Percentiles rank a stretch among this genome's conserved stretches.
phyloP scores from a whole-genome alignment of 1,139 yeast species.

The Hemisphaericaspora xylofermentans region DNA sequence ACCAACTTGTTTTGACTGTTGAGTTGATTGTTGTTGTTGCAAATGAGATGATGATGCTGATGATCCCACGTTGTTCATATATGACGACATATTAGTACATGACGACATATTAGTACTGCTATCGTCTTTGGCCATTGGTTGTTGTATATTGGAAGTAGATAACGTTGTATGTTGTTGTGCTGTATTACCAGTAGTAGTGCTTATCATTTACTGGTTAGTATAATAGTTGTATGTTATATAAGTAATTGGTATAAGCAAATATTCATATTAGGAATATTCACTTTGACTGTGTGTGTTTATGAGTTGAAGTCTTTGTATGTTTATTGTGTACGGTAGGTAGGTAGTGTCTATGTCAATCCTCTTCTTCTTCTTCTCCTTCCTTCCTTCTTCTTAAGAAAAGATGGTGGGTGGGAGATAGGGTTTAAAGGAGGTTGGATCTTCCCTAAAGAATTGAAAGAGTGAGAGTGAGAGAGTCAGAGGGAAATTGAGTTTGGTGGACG shows the following conservation, averaged over 20 bases:
- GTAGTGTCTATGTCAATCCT: too few species aligned
- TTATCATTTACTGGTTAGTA: background rate
- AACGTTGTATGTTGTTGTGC: background rate
- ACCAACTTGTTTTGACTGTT: conserved; percentile 1
- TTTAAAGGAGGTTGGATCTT: too few species aligned
- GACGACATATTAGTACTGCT: background rate
- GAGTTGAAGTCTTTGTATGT: too few species aligned
- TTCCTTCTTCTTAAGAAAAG: too few species aligned
- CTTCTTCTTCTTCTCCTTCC: too few species aligned
- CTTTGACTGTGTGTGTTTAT: background rate
- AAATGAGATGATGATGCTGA: background rate
- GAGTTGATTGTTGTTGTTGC: conserved; percentile 5
- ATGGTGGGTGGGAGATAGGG: too few species aligned
- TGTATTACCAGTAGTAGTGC: background rate
- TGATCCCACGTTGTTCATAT: background rate
- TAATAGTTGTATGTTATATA: background rate
- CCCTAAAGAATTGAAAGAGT: too few species aligned
- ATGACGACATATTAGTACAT: background rate
- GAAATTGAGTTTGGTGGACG: too few species aligned
- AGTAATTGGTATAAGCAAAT: background rate
- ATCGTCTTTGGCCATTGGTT: conserved; percentile 5
- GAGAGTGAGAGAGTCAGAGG: too few species aligned
- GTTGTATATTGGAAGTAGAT: background rate
- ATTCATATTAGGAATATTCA: background rate
- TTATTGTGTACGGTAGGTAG: too few species aligned